Evolutionary conservation across 2,329 filamentous ascomycete species (phyloP).

Genomic region (Cladosporium austrohemisphaericum): DNA sequence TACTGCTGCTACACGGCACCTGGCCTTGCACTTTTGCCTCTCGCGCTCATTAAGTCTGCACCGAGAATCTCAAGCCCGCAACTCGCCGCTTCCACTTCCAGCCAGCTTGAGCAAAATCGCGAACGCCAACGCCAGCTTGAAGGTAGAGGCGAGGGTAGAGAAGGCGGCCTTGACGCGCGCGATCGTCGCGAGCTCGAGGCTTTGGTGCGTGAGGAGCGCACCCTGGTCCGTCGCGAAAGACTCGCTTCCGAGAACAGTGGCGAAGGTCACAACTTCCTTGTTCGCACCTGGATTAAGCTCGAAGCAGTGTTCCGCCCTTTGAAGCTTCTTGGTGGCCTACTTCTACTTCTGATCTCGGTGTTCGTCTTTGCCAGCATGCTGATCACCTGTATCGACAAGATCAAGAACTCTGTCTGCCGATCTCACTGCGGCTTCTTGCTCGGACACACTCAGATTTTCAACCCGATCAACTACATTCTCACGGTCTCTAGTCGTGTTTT

Average conservation of each 20-base stretch:
- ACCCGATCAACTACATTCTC: slow-evolving; percentile 88
- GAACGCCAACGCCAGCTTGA: slow-evolving; percentile 91
- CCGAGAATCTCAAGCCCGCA: slow-evolving; percentile 80
- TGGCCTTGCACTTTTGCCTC: slow-evolving; percentile 81
- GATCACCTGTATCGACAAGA: slow-evolving; percentile 93
- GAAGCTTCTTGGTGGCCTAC: slow-evolving; percentile 78
- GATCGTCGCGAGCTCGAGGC: slow-evolving; percentile 85
- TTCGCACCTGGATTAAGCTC: slow-evolving; percentile 73
- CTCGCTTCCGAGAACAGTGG: slow-evolving; percentile 79
- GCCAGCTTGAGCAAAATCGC: slow-evolving; percentile 79
- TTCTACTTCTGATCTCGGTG: slow-evolving; percentile 70
- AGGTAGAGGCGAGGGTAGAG: slow-evolving; percentile 72
- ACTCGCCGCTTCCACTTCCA: slow-evolving; percentile 70
- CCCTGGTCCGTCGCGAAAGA: slow-evolving; percentile 81
- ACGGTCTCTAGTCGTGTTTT: slow-evolving; percentile 78
- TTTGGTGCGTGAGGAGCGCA: slow-evolving; percentile 85
- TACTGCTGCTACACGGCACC: slow-evolving; percentile 87
- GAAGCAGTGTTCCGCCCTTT: slow-evolving; percentile 81
- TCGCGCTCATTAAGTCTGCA: slow-evolving; percentile 87
- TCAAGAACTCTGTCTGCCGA: slow-evolving; percentile 91
- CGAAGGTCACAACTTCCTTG: slow-evolving; percentile 69
- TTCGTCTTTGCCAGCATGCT: slow-evolving; percentile 88
- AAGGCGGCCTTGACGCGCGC: slow-evolving; percentile 72
- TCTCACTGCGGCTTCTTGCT: slow-evolving; percentile 87
- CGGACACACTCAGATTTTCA: slow-evolving; percentile 83